A percentile compares a stretch with the other conserved stretches of the same genome.
Evolutionary conservation across 768 basidiomycete genomes (phyloP).

Genomic region (Pulveroboletus sp.): DNA sequence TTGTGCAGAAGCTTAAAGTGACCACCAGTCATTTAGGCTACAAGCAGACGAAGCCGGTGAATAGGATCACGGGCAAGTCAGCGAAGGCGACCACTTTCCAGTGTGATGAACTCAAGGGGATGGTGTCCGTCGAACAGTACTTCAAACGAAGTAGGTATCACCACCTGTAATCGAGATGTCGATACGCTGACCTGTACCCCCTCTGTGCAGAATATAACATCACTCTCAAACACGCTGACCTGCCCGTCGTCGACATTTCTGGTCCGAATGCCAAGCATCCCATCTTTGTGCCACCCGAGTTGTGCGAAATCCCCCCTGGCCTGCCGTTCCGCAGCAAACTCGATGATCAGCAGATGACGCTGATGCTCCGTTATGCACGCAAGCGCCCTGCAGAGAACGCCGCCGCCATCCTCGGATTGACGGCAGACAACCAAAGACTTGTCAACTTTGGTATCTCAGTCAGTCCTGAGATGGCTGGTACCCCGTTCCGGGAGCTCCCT

Average conservation of each 20-base stretch:
- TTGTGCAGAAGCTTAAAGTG: constrained; percentile 55
- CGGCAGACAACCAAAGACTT: too few species aligned
- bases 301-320: constrained; percentile 61
- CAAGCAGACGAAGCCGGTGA: constrained; percentile 46
- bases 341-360: constrained; percentile 52
- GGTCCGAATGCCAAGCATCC: constrained; percentile 29
- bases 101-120: constrained; percentile 50
- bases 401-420: too few species aligned
- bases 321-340: constrained; percentile 61
- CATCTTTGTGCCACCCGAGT: constrained; percentile 58
- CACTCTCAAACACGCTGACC: constrained; percentile 43
- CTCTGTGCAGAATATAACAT: constrained; percentile 53
- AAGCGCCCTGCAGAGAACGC: constrained; percentile 60
- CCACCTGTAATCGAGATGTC: neutral
- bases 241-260: constrained; percentile 56
- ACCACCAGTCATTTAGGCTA: constrained; percentile 54
- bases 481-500: constrained; percentile 63
- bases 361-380: constrained; percentile 71
- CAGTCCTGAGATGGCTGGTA: constrained; percentile 51
- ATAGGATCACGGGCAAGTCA: constrained; percentile 35
- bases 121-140: constrained; percentile 58
- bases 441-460: constrained; percentile 58
- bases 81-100: constrained; percentile 51
- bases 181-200: constrained; percentile 4
- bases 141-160: constrained; percentile 53